A percentile compares a stretch with the other conserved stretches of the same genome.
These are phyloP conservation scores for Albugo candida DNA, from an alignment of 352 stramenopile species.

Conservation along the genomic window DNA sequence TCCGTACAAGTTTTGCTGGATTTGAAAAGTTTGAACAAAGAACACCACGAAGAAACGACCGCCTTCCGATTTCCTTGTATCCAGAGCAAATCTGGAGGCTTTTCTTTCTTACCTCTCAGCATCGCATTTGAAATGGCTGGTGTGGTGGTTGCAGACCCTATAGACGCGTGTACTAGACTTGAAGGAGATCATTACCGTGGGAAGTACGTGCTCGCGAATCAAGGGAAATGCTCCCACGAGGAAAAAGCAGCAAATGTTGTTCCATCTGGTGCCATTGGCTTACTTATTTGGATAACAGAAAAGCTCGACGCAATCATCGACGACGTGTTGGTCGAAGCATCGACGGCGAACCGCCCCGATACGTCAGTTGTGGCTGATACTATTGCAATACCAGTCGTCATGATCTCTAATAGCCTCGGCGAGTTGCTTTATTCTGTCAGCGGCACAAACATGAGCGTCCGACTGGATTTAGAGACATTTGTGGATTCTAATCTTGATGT, in stretches of 20 bases:
- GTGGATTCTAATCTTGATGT: too few species aligned
- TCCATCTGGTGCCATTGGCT: slow-evolving; percentile 19
- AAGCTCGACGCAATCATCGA: slow-evolving; percentile 36
- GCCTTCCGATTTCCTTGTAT: too few species aligned
- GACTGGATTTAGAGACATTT: too few species aligned
- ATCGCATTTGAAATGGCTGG: slow-evolving; percentile 9
- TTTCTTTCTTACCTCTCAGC: too few species aligned
- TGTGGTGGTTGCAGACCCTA: slow-evolving; percentile 27
- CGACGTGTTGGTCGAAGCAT: slow-evolving; percentile 6
- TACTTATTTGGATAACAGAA: slow-evolving; percentile 50
- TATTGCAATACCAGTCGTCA: slow-evolving; percentile 28
- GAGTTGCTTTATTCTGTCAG: slow-evolving; percentile 40
- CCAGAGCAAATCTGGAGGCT: too few species aligned
- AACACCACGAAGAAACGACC: too few species aligned
- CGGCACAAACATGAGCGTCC: slow-evolving; percentile 1
- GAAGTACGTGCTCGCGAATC: slow-evolving; percentile 27
- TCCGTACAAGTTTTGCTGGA: slow-evolving; percentile 34
- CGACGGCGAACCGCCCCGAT: background rate
- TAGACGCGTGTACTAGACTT: slow-evolving; percentile 28
- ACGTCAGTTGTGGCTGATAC: slow-evolving; percentile 1
- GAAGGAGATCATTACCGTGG: slow-evolving; percentile 17
- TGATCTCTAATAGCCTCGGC: slow-evolving; percentile 37
- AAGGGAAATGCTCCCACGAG: slow-evolving; percentile 57
- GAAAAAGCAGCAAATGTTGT: slow-evolving; percentile 37
- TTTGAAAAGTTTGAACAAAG: slow-evolving; percentile 12